phyloP scores from a whole-genome alignment of 1,284 basidiomycete species.

The Wolfiporia cocos region DNA sequence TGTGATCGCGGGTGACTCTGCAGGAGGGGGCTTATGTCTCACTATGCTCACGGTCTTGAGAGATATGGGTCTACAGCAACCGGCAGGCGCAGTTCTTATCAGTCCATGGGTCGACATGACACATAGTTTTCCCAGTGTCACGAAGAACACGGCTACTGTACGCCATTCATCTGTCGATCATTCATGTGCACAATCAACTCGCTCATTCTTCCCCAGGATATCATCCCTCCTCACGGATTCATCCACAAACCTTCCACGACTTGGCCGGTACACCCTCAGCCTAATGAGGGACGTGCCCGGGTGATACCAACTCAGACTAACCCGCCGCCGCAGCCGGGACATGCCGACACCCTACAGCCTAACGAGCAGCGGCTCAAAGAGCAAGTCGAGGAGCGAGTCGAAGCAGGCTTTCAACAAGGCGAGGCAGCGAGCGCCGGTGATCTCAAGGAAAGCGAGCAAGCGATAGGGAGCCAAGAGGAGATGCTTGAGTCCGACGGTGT shows the following conservation, averaged over 20 bases:
- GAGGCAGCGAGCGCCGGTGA: conserved; percentile 15
- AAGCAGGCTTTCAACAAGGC: conserved; percentile 12
- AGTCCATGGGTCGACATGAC: conserved; percentile 84
- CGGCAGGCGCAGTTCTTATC: conserved; percentile 73
- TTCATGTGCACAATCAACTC: conserved; percentile 18
- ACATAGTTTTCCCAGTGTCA: conserved; percentile 79
- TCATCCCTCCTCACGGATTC: conserved; percentile 58
- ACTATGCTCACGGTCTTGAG: conserved; percentile 69
- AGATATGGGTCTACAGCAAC: conserved; percentile 68
- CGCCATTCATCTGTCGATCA: conserved; percentile 32
- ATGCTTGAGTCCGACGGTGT: conserved; percentile 22
- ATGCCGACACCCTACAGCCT: conserved; percentile 43
- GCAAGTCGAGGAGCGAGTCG: conserved; percentile 14
- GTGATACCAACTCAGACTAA: conserved; percentile 32
- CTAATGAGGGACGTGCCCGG: conserved; percentile 30
- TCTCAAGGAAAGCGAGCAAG: conserved; percentile 14
- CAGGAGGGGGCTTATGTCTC: conserved; percentile 72
- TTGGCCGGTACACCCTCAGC: conserved; percentile 46
- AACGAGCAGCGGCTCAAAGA: conserved; percentile 21
- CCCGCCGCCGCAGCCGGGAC: conserved; percentile 43
- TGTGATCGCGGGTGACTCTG: conserved; percentile 81
- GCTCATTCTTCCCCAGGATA: conserved; percentile 38
- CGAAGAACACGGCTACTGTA: conserved; percentile 66
- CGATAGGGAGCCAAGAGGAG: conserved; percentile 29
- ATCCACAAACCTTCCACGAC: conserved; percentile 50